Base-by-base conservation (phyloP, 1,139 yeast genomes). In the Candida pseudoviswanathii region DNA sequence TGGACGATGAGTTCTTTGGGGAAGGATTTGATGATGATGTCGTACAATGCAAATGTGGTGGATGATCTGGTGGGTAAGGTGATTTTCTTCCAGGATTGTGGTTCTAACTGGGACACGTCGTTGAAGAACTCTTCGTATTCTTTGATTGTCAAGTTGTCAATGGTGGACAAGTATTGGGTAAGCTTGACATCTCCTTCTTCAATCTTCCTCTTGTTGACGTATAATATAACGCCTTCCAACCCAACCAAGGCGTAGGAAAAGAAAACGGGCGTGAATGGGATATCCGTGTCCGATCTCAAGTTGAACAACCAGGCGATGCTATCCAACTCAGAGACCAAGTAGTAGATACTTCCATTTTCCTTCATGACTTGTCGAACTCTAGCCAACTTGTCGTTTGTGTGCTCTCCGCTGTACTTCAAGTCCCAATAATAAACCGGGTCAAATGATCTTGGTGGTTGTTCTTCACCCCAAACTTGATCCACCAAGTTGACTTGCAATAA, bases 221-320 rank as follows among this genome's bases (percentile, higher is more conserved):
- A 81, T 10, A 81, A 59, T 2, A 54, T 52, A 1, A 77, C 67
- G 1, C 55, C 42, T 5, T 67, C 59, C 9, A 54, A 44, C 1
- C 75, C 64, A 10, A 81, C 61, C 2, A 80, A 64, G 1, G 71
- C 62, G 56, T 80, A 81, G 5, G 78, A 62, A 57, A 77, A 81
- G 54, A 81, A 81, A 0, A 78, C 79, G 0, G 85, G 84, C 48
- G 74, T 69, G 56, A 67, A 81, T 1, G 77, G 77, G 36, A 76
- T 68, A 49, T 77, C 79, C 16, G 66, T 58, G 48, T 75, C 80
- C 21, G 76, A 64, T 45, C 85, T 66, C 45, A 80, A 61, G 53
- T 81, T 81, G 47, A 81, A 70, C 40, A 81, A 60, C 85, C 85
- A 81, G 1, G 84, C 84, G 47, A 80, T 66, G 46, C 80, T 83